A percentile compares a stretch with the other conserved stretches of the same genome.
phyloP scores from a whole-genome alignment of 164 flowering plant species.

The Cinnamomum micranthum region DNA sequence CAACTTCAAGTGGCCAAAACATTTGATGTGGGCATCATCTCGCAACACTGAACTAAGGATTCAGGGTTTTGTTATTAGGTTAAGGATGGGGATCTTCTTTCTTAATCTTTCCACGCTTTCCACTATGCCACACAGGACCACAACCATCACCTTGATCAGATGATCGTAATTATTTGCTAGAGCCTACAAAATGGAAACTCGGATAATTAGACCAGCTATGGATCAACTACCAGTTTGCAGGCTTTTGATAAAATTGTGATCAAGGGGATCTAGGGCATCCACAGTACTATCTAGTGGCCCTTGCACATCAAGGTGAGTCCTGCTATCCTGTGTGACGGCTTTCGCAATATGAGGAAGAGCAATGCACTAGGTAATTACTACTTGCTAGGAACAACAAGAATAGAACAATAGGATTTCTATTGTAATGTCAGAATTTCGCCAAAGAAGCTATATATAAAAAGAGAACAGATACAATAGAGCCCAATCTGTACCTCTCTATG shows the following conservation, averaged over 20 bases:
- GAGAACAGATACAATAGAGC: no score
- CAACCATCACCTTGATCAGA: not conserved
- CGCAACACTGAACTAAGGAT: no score
- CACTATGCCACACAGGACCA: no score
- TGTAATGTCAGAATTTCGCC: no score
- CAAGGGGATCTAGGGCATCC: not conserved
- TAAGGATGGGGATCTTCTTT: no score
- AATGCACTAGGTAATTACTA: not conserved
- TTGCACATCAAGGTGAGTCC: not conserved
- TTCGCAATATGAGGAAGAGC: not conserved
- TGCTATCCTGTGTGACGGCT: not conserved
- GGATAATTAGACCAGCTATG: not conserved
- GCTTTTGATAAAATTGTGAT: not conserved
- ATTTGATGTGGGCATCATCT: no score
- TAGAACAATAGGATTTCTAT: not conserved
- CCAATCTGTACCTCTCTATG: no score
- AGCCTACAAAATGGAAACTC: not conserved
- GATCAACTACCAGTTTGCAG: not conserved
- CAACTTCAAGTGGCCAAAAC: no score
- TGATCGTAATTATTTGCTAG: not conserved
- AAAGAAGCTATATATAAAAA: no score
- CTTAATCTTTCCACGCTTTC: no score
- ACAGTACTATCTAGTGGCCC: not conserved
- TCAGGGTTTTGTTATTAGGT: no score
- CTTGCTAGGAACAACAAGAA: not conserved